Evolutionary conservation across 352 stramenopile genomes (phyloP), one percentile per base, ranked within the genome.

Genomic region (Phytophthora sansomeana): DNA sequence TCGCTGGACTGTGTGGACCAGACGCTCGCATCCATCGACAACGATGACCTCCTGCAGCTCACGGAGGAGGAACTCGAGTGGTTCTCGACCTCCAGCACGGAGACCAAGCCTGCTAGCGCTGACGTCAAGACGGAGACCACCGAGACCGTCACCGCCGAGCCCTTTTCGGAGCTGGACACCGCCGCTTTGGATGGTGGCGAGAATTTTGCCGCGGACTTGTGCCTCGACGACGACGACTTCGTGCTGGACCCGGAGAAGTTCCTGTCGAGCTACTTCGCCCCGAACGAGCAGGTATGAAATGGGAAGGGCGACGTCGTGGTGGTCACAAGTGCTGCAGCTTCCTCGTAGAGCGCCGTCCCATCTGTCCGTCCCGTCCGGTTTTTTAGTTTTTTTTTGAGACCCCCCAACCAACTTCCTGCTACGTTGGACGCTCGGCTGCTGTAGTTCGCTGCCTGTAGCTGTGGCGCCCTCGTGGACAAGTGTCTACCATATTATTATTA

Each of bases 171-270:
- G 11, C 47, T 74, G 28, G 70, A 81, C 35, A 63, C 56, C 14
- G 52, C 73, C 6, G 67, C 60, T 10, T 19, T 74, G 19, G 41
- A 63, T 16, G 24, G 48, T 16, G 24, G 48, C 10, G 63, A 74
- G 6, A 70, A 67, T 58, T 77, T 87, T 47, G 73, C 64, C 5
- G 9, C 48, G 21, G 75, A 85, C 35, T 59, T 78, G 50, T 54
- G 56, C 33, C 57, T 78, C 29, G 83, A 90, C 35, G 83, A 92
- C 70, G 85, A 93, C 46, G 85, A 93, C 69, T 93, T 95, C 55
- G 85, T 95, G 57, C 75, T 95, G 14, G 87, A 95, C 70, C 87
- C 87, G 2, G 83, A 95, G 63, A 93, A 93, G 62, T 95, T 95
- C 52, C 77, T 95, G 19, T 91, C 87, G 59, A 92, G 80, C 78